Evolutionary conservation across 129 eudicot species (phyloP), one percentile per base, ranked within the genome.

Genomic region (Smallanthus sonchifolius): DNA sequence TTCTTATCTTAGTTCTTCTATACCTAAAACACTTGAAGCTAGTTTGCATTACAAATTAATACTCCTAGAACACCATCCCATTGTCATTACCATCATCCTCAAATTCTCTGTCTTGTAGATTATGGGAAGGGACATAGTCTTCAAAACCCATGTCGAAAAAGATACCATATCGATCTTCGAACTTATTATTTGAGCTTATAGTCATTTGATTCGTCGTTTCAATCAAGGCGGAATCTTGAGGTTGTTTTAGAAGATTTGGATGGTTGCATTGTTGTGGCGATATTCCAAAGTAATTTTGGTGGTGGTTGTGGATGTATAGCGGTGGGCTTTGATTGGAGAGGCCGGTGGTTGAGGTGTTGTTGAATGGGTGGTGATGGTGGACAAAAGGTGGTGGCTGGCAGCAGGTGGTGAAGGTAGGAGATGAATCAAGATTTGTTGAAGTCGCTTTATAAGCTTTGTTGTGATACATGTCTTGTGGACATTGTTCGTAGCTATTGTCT

Each of bases 101-200:
- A 47, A 85, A 80, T 70, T 76, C 72, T 84, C 86, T 76, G 15
- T 81, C 88, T 35, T 82, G 86, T 55, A 88, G 51, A 65, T 57
- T 72, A 48, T 57, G 57, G 30, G 84, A 65, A 69, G 83, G 77
- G 15, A 65, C 72, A 42, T 30, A 81, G 66, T 77, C 84, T 76
- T 80, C 88, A 10, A 88, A 74, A 0, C 67, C 76, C 79, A 81
- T 55, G 59, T 87, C 89, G 39, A 80, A 85, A 19, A 87, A 70
- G 80, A 85, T 85, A 60, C 85, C 96, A n/a, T 77, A 87, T 0
- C 72, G 78, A 67, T 91, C 96, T 34, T 71, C 83, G 7, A 78
- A 77, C 72, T 79, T 85, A 10, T 65, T 66, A 51, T 70, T 80
- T 2, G 87, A 35, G 34, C 52, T 82, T 14, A 82, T 54, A 9